Base-by-base conservation (phyloP, 306 rosid species). In the Bauhinia variegata region DNA sequence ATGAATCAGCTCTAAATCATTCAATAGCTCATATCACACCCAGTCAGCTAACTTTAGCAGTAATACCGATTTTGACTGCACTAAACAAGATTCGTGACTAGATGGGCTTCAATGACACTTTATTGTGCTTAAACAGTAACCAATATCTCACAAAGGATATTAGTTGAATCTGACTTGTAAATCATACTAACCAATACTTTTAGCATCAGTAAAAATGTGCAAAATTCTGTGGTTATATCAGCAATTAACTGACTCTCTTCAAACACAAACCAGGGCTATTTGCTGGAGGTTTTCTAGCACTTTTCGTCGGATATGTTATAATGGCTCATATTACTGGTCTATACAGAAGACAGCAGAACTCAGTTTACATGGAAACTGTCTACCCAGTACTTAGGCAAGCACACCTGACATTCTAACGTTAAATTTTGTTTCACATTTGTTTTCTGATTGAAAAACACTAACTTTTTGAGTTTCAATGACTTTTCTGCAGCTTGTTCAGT, bases 331-430 rank as follows among this genome's bases (percentile, higher is more conserved):
- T 90, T 5, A 83, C 80, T 16, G 96, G 97, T 34, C 54, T 85
- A 60, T 93, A 93, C 70, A 79, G 74, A 79, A 50, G 71, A 43
- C 82, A 80, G 12, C 75, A 80, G 73, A 62, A 73, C 53, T 85
- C 97, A 51, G 68, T 86, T 30, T 93, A 93, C 82, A 90, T 93
- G 99, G 97, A 93, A 80, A 93, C 97, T 65, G 89, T 74, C 34
- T 93, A 88, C 74, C 99, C 99, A 67, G 82, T 93, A 67, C 83
- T 93, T 65, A 90, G 99, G 99, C 86, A 82, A 78, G 83, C 63
- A 66, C 51, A 71, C 19, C 17, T 11, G 9, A 4, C 15, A 65
- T 48, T 65, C 11, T 41, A 39, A 7, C 58, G 19, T 1, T 17
- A 15, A 0, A 8, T 14, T 36, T 73, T 18, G n/a, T 42, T 56